Conservation (phyloP, 441 rosid species). For the Pelargonium fulgidum region DNA sequence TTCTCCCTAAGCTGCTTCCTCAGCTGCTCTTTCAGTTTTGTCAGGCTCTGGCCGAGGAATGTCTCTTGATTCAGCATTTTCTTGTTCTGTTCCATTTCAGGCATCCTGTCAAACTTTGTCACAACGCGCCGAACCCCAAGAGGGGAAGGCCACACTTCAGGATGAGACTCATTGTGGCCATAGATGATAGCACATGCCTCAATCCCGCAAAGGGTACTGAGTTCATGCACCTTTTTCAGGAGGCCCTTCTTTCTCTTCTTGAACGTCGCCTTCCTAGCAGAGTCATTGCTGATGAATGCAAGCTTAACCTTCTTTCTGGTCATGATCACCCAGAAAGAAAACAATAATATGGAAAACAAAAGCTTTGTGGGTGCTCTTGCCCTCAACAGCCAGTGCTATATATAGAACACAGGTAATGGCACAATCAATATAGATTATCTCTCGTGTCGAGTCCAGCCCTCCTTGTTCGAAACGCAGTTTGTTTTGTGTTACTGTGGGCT, state of each 20-base stretch:
- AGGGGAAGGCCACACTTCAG: conserved; percentile 46
- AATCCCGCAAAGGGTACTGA: conserved; percentile 60
- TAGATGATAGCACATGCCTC: conserved; percentile 48
- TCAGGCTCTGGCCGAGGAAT: conserved; percentile 19
- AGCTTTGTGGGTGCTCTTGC: background rate
- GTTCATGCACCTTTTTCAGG: conserved; percentile 47
- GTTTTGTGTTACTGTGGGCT: background rate
- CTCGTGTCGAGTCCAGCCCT: no score
- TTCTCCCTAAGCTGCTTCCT: conserved; percentile 14
- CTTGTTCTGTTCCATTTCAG: conserved; percentile 26
- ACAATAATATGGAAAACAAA: background rate
- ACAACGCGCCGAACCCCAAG: conserved; percentile 21
- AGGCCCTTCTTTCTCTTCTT: conserved; percentile 51
- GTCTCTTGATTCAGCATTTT: conserved; percentile 34
- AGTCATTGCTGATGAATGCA: conserved; percentile 38
- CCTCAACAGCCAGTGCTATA: background rate
- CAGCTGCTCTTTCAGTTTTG: conserved; percentile 12
- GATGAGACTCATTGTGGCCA: conserved; percentile 30
- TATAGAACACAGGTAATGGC: background rate
- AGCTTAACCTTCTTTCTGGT: conserved; percentile 35
- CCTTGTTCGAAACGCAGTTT: background rate
- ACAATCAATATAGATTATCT: no score
- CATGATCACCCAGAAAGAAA: background rate
- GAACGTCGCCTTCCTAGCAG: conserved; percentile 43
- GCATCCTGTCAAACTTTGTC: conserved; percentile 21